Evolutionary conservation across 1,139 yeast genomes (phyloP), one percentile per base, ranked within the genome.

Genomic region (Debaryomyces psychrophilus): DNA sequence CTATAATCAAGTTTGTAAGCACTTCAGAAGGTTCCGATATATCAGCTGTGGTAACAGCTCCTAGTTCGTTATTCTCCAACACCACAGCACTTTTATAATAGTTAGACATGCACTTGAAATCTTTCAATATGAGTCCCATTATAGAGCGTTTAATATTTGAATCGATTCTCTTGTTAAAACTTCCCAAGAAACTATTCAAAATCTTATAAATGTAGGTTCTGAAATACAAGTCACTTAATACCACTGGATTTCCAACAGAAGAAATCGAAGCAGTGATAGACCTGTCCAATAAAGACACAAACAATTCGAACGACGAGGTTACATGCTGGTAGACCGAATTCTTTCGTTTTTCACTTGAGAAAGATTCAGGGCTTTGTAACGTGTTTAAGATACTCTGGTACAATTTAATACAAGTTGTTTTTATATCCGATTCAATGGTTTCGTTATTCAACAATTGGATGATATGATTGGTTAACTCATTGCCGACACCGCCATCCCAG

Each of bases 401-500:
- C 38, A 87, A 65, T 26, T 71, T 72, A 5, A 82, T 64, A 1
- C 85, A 80, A 23, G 75, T 73, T 2, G 73, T 63, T 54, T 80
- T 81, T 8, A 80, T 68, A 8, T 66, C 71, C 0, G 71, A 45
- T n/a, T 62, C 54, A 11, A 72, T 56, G 1, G 53, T 49, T 0
- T 60, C 50, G 28, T 64, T 62, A 4, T 61, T 48, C 35, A 85
- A 62, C 12, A 84, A 60, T 35, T 60, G 54, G 50, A 74, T 58
- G 55, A 84, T 68, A 52, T 80, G 79, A 26, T 69, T 62, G 31
- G 83, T 69, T 1, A 87, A 73, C 42, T 73, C 73, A 25, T 62
- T 53, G 1, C 90, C 92, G 31, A 85, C 73, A 1, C 87, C 87
- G 8, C 83, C 85, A 47, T 81, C 85, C 75, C 90, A 87, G 60